A percentile compares a stretch with the other conserved stretches of the same genome.
These are phyloP conservation scores for Datura wrightii DNA, from an alignment of 257 asterid genomes.

Conservation along the genomic window DNA sequence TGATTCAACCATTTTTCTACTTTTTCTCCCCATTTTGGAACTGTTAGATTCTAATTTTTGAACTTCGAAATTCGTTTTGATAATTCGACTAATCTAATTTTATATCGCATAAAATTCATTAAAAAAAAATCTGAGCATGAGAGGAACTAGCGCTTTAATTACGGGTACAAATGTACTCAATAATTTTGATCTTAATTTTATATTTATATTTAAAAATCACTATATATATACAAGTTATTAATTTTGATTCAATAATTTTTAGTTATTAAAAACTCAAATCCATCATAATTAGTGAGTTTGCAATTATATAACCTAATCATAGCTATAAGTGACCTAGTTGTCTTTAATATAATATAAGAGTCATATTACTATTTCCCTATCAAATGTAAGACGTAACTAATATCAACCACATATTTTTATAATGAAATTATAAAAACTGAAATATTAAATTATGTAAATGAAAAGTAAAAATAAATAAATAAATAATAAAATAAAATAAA, in stretches of 20 bases:
- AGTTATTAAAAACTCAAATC: no score
- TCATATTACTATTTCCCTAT: neutral
- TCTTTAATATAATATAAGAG: neutral
- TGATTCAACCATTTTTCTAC: neutral
- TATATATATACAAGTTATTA: no score
- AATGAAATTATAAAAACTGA: neutral
- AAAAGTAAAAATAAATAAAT: no score
- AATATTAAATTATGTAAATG: neutral
- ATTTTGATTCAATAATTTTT: no score
- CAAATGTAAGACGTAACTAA: neutral
- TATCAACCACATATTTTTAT: constrained; percentile 20
- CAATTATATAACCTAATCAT: no score
- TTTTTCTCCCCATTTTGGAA: neutral
- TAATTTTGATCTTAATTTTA: no score
- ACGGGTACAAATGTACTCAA: neutral
- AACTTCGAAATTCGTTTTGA: no score
- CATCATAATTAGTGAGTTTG: no score
- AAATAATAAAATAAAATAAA: neutral
- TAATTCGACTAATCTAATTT: no score
- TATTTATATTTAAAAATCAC: no score
- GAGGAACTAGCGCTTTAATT: neutral
- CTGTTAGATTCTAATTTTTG: neutral
- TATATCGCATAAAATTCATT: no score
- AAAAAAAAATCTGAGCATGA: no score
- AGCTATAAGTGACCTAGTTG: neutral